Conservation (phyloP, 2,329 filamentous ascomycete species). For the Chrysosporium keratinophilum region DNA sequence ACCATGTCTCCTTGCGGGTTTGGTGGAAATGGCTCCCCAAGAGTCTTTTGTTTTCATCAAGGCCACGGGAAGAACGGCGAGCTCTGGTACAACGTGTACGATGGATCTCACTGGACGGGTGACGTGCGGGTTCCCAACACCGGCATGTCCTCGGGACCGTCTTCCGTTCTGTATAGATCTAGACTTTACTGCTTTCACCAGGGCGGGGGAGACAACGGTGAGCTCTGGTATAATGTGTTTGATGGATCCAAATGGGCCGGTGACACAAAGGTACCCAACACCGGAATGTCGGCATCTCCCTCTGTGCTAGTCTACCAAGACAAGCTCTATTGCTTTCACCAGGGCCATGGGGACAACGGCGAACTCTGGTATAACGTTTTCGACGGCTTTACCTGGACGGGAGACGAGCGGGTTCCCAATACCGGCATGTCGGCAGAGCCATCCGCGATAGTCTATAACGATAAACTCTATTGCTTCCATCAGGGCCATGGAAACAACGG, state of each 20-base stretch:
- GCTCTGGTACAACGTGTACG: no score
- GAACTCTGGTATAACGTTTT: neutral
- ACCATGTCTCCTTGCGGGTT: no score
- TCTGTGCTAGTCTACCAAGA: neutral
- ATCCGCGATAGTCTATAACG: neutral
- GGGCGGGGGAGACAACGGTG: neutral
- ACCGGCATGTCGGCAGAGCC: neutral
- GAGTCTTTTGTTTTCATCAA: no score
- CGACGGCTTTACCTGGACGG: neutral
- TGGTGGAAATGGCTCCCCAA: no score
- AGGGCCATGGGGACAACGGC: neutral
- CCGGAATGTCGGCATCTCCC: neutral
- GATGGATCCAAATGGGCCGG: neutral
- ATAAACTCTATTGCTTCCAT: neutral
- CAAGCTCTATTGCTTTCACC: neutral
- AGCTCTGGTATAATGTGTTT: neutral
- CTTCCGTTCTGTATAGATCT: neutral
- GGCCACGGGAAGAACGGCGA: no score
- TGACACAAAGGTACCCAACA: neutral
- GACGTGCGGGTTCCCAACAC: no score
- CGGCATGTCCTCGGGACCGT: no score
- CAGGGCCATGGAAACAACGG: neutral
- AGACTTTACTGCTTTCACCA: neutral
- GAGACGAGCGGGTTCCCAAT: neutral
- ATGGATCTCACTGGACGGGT: no score